phyloP scores from a whole-genome alignment of 352 stramenopile species.

The Globisporangium parvum region DNA sequence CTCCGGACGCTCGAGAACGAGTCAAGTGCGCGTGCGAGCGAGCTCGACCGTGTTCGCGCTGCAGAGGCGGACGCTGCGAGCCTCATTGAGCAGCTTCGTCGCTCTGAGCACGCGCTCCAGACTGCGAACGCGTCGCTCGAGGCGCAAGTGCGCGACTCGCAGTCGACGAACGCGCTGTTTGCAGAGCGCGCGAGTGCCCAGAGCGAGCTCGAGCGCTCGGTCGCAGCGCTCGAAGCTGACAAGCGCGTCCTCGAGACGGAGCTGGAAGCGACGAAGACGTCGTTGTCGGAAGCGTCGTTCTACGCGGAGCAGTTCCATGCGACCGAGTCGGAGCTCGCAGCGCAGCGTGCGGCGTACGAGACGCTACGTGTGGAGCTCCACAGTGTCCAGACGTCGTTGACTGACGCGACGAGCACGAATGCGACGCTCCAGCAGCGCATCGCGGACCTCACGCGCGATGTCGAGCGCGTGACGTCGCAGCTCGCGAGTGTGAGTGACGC shows the following conservation, averaged over 20 bases:
- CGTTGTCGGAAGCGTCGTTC: constrained; percentile 25
- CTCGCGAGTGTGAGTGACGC: background rate
- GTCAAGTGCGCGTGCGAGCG: constrained; percentile 11
- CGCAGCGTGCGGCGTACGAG: constrained; percentile 7
- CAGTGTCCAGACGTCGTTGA: background rate
- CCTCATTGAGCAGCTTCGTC: constrained; percentile 12
- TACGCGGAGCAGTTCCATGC: constrained; percentile 27
- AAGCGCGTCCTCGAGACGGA: constrained; percentile 26
- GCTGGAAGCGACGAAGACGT: constrained; percentile 24
- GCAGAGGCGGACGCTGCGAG: constrained; percentile 2
- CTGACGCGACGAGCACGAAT: background rate
- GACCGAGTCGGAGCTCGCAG: constrained; percentile 22
- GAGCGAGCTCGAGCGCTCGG: constrained; percentile 5
- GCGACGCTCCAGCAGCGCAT: constrained; percentile 4
- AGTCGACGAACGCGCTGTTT: constrained; percentile 18
- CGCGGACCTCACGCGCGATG: constrained; percentile 2
- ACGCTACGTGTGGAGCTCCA: constrained; percentile 7
- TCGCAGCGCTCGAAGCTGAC: constrained; percentile 11
- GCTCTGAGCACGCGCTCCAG: constrained; percentile 29
- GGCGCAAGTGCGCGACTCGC: constrained; percentile 26
- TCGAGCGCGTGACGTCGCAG: constrained; percentile 10
- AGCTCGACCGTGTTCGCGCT: constrained; percentile 17
- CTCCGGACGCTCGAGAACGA: constrained; percentile 22
- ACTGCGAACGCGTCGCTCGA: constrained; percentile 18
- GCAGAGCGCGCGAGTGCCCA: constrained; percentile 11